Conservation (phyloP, 164 flowering plant genomes). For the Litsea cubeba region DNA sequence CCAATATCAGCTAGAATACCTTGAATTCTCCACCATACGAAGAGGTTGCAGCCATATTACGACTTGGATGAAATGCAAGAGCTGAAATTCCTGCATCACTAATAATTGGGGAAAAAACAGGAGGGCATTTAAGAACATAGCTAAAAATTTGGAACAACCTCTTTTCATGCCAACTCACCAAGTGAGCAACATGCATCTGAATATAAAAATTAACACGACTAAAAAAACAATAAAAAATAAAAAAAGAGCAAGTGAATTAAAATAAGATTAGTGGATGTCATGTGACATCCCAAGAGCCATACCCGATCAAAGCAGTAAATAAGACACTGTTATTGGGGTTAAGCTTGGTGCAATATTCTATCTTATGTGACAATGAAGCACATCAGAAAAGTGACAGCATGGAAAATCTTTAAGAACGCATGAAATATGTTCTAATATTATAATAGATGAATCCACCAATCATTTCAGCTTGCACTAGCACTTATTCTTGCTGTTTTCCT, state of each 20-base stretch:
- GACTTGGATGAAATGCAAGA: slow-evolving; percentile 74
- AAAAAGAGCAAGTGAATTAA: not conserved
- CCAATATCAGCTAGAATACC: slow-evolving; percentile 34
- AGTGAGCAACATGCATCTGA: too few relatives aligned
- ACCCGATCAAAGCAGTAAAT: not conserved
- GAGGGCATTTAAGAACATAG: too few relatives aligned
- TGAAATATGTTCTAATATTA: not conserved
- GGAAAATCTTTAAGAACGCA: not conserved
- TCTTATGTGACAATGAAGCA: not conserved
- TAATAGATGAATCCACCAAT: too few relatives aligned
- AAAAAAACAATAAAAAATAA: not conserved
- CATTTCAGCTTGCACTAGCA: too few relatives aligned
- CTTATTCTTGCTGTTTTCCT: too few relatives aligned
- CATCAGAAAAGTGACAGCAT: not conserved
- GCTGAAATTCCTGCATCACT: slow-evolving; percentile 86
- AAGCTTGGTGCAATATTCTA: not conserved
- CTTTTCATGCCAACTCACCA: too few relatives aligned
- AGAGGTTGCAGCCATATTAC: slow-evolving; percentile 71
- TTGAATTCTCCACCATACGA: slow-evolving; percentile 93
- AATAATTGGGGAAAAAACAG: not conserved
- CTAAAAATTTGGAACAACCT: too few relatives aligned
- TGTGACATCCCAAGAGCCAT: not conserved
- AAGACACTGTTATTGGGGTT: not conserved
- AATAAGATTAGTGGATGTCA: not conserved
- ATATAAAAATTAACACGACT: too few relatives aligned